Percentiles rank a stretch among this genome's conserved stretches.
Conservation (phyloP, 352 stramenopile species). For the Pythium biforme region DNA sequence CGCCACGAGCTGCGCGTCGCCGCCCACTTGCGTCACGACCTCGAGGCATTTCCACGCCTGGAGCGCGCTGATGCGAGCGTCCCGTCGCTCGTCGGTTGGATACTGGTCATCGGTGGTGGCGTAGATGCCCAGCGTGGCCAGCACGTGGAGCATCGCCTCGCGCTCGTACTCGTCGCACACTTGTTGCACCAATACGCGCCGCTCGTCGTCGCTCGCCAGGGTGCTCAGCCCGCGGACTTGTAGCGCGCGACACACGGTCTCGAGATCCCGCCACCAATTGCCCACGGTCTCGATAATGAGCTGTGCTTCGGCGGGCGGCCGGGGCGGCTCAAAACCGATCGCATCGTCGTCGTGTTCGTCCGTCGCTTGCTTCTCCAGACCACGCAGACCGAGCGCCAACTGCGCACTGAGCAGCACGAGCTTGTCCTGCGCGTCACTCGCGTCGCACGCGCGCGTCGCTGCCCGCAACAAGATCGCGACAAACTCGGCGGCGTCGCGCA, state of each 20-base stretch:
- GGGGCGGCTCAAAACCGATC: neutral
- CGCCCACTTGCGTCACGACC: constrained; percentile 37
- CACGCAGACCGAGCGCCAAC: constrained; percentile 11
- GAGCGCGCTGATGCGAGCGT: constrained; percentile 55
- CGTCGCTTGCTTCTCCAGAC: neutral
- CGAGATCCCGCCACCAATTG: constrained; percentile 76
- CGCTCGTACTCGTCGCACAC: constrained; percentile 45
- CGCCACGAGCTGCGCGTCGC: constrained; percentile 30
- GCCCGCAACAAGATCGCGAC: constrained; percentile 63
- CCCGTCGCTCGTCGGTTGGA: no score
- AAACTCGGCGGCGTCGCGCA: constrained; percentile 36
- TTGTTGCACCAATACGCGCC: constrained; percentile 36
- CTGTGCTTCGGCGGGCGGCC: constrained; percentile 25
- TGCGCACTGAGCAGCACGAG: constrained; percentile 25
- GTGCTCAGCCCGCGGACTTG: constrained; percentile 10
- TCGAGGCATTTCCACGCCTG: constrained; percentile 73
- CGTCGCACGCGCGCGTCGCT: constrained; percentile 46
- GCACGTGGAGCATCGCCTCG: constrained; percentile 29
- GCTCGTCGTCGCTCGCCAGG: constrained; percentile 29
- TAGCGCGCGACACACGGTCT: constrained; percentile 40
- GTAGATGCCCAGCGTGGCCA: constrained; percentile 41
- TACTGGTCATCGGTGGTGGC: constrained; percentile 14
- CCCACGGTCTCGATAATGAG: constrained; percentile 42
- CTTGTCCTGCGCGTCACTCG: constrained; percentile 47
- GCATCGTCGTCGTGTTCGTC: constrained; percentile 9